A percentile compares a stretch with the other conserved stretches of the same genome.
Evolutionary conservation across 495 filamentous ascomycete genomes (phyloP).

Genomic region (Penicillium waksmanii): DNA sequence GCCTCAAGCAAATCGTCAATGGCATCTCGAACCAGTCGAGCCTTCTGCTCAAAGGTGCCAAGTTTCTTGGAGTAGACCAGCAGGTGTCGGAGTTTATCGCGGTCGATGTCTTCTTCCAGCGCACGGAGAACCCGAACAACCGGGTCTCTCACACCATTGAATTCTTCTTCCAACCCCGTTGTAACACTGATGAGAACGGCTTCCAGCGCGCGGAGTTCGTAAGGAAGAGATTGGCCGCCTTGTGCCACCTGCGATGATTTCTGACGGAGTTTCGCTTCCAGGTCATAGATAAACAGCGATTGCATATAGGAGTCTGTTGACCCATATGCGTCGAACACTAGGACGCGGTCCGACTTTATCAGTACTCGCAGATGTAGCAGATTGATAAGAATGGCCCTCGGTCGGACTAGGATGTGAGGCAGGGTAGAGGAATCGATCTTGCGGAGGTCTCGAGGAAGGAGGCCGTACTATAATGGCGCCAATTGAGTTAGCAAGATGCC

Average conservation of each 20-base stretch:
- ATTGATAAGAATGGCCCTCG: conserved; percentile 92
- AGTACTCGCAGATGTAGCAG: conserved; percentile 90
- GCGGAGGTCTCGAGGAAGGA: conserved; percentile 91
- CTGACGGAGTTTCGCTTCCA: conserved; percentile 67
- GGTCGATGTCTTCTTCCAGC: conserved; percentile 94
- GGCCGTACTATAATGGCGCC: conserved; percentile 69
- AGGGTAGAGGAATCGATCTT: conserved; percentile 98
- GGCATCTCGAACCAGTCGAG: conserved; percentile 88
- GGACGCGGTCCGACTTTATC: conserved; percentile 91
- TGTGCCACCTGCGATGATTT: conserved; percentile 49
- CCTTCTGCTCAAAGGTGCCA: conserved; percentile 97
- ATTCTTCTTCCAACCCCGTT: conserved; percentile 85
- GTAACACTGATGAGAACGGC: conserved; percentile 68
- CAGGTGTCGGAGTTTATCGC: conserved; percentile 87
- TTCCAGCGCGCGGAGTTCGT: conserved; percentile 65
- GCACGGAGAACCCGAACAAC: conserved; percentile 87
- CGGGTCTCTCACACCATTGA: conserved; percentile 87
- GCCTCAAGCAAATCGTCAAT: conserved; percentile 97
- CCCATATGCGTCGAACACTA: conserved; percentile 94
- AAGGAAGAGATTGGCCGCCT: conserved; percentile 57
- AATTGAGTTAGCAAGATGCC: neutral
- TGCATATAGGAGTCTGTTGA: conserved; percentile 94
- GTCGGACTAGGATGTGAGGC: conserved; percentile 94
- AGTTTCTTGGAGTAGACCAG: conserved; percentile 93
- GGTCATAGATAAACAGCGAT: conserved; percentile 94